These are phyloP conservation scores for Eutypella sp. DNA, from an alignment of 2,329 filamentous ascomycete species.

Conservation along the genomic window DNA sequence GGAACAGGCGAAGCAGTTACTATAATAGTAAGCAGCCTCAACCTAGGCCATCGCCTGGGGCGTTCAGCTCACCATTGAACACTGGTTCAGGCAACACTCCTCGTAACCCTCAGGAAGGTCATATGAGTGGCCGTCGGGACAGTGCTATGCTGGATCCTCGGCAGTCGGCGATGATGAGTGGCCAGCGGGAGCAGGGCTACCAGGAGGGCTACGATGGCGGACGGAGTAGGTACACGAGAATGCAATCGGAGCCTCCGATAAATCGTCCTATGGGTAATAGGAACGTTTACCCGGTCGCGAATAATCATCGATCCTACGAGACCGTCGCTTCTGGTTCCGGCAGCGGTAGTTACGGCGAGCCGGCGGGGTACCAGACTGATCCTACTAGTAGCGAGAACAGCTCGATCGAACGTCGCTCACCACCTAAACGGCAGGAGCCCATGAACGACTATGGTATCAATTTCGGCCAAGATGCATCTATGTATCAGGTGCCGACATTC, in stretches of 20 bases:
- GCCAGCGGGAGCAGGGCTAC: slow-evolving; percentile 34
- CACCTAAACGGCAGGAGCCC: slow-evolving; percentile 48
- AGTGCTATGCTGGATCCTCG: slow-evolving; percentile 36
- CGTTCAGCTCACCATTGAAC: too few species aligned
- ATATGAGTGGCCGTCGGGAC: slow-evolving; percentile 43
- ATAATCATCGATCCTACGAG: slow-evolving; percentile 78
- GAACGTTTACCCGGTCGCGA: slow-evolving; percentile 48
- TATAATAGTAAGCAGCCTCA: slow-evolving; percentile 20
- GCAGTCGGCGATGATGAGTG: slow-evolving; percentile 22
- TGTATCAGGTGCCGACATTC: slow-evolving; percentile 38
- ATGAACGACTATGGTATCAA: slow-evolving; percentile 62
- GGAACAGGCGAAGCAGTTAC: slow-evolving; percentile 48
- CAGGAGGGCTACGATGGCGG: slow-evolving; percentile 34
- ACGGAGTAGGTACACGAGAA: slow-evolving; percentile 34
- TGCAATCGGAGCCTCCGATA: slow-evolving; percentile 43
- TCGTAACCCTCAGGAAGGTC: slow-evolving; percentile 47
- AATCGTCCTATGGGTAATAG: slow-evolving; percentile 34
- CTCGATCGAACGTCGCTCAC: slow-evolving; percentile 71
- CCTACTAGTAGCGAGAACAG: slow-evolving; percentile 86
- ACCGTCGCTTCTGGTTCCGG: slow-evolving; percentile 73
- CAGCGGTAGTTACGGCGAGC: slow-evolving; percentile 68
- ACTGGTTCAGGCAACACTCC: slow-evolving; percentile 28
- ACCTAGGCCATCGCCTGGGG: too few species aligned
- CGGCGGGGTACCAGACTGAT: slow-evolving; percentile 76
- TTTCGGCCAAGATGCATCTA: slow-evolving; percentile 40